Evolutionary conservation across 2,329 filamentous ascomycete species (phyloP).

Genomic region (Diplodia corticola): DNA sequence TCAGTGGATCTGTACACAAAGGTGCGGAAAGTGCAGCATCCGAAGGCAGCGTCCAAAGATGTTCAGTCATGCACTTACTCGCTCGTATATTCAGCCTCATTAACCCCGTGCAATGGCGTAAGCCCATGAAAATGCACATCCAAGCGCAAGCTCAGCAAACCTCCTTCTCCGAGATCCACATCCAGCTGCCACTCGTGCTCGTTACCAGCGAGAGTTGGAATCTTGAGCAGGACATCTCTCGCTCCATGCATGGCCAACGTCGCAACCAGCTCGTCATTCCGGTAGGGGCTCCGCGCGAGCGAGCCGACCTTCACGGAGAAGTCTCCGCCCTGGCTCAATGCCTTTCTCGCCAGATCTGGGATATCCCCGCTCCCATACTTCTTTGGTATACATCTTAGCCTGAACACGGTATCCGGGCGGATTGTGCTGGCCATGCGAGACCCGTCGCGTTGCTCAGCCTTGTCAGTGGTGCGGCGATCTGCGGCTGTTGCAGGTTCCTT

Average conservation of each 20-base stretch:
- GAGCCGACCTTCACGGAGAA: not conserved
- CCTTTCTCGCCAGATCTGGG: not conserved
- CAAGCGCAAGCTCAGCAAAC: not conserved
- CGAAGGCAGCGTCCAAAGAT: not conserved
- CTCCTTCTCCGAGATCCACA: too few relatives aligned
- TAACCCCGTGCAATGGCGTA: not conserved
- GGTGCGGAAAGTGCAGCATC: too few relatives aligned
- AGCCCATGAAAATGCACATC: not conserved
- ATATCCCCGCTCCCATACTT: not conserved
- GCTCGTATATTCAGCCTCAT: not conserved
- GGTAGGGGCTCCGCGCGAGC: not conserved
- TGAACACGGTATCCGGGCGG: not conserved
- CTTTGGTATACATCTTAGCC: not conserved
- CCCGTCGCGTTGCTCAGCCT: not conserved
- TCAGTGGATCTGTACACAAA: not conserved
- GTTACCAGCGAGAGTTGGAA: too few relatives aligned
- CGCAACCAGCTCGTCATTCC: not conserved
- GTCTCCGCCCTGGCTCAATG: not conserved
- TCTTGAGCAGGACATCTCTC: not conserved
- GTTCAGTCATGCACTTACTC: not conserved
- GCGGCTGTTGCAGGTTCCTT: too few relatives aligned
- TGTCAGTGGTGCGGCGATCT: not conserved
- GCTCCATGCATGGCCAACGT: not conserved
- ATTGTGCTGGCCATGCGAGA: not conserved
- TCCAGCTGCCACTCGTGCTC: not conserved